A percentile compares a stretch with the other conserved stretches of the same genome.
Conservation (phyloP, 768 basidiomycete species). For the Daedaleopsis nitida region DNA sequence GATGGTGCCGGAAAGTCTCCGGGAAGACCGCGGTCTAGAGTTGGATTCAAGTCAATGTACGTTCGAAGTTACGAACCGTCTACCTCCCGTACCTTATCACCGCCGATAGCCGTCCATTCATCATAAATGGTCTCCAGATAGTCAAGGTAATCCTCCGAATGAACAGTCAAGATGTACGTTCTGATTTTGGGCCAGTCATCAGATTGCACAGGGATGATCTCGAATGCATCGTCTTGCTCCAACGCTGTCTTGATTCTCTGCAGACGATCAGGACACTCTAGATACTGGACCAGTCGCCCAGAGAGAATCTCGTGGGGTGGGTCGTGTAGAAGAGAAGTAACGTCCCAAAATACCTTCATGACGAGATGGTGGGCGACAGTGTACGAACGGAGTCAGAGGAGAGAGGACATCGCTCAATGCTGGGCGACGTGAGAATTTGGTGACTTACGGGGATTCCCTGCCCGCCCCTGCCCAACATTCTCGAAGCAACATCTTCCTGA, state of each 20-base stretch:
- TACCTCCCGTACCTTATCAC: slow-evolving; percentile 22
- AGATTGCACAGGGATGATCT: slow-evolving; percentile 9
- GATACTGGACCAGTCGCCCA: slow-evolving; percentile 29
- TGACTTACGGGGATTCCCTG: no score
- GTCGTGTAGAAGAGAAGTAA: slow-evolving; percentile 28
- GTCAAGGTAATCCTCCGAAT: slow-evolving; percentile 27
- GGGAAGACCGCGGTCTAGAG: slow-evolving; percentile 33
- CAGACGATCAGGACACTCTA: slow-evolving; percentile 33
- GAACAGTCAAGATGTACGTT: slow-evolving; percentile 25
- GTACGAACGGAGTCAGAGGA: not conserved
- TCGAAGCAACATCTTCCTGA: no score
- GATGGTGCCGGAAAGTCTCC: slow-evolving; percentile 32
- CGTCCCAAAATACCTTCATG: slow-evolving; percentile 28
- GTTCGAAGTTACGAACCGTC: no score
- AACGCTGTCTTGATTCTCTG: slow-evolving; percentile 27
- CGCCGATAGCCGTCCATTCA: slow-evolving; percentile 32
- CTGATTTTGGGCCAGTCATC: slow-evolving; percentile 8
- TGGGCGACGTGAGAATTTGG: no score
- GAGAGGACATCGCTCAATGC: not conserved
- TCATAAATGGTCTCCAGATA: slow-evolving; percentile 33
- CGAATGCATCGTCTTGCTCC: slow-evolving; percentile 10
- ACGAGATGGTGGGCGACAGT: not conserved
- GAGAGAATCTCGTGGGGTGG: slow-evolving; percentile 35
- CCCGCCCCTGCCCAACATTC: no score
- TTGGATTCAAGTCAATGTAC: not conserved